Evolutionary conservation across 1,284 basidiomycete species (phyloP), one percentile per base, ranked within the genome.

Genomic region (Austroboletus olivaceoglutinosus): DNA sequence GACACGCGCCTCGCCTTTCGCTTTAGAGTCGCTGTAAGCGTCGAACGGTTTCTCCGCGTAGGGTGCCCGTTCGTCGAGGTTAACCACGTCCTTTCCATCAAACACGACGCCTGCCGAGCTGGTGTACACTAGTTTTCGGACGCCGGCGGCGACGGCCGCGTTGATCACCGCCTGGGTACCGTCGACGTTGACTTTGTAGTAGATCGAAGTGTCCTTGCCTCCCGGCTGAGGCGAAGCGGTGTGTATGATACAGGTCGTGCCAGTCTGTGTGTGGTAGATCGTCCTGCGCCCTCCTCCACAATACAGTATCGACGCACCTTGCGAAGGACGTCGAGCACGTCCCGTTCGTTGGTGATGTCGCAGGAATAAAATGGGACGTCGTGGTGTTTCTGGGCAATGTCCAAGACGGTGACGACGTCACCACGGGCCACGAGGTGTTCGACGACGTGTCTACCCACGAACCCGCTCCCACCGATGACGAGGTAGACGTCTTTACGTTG

Each of bases 21-120:
- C 91, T 73, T 99, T 99, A n/a, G 93, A 95, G 58, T 92, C 89
- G 68, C 95, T 98, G 73, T 99, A 99, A 0, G 90, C 86, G 69
- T 98, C 95, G 67, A 96, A 78, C 2, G 88, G 81, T 43, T 81
- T 80, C 37, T 81, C 78, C 0, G 94, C 93, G 60, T 83, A 83
- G 0, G 85, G 83, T 45, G 92, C 68, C 16, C 96, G 84, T 73
- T 99, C 97, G 70, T 99, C 97, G 30, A 90, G 83, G 64, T 95
- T 86, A 58, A 91, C 80, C 43, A 96, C 76, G 68, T 92, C 85
- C 19, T 73, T 70, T 0, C 95, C 95, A 54, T 90, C 87, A 73
- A 94, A 98, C 6, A 95, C 84, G 18, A 98, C 93, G 42, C 94
- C 91, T 2, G 94, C 94, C 42, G 91, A 95, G 58, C 90, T 93